Base-by-base conservation (phyloP, 1,284 basidiomycete species). In the Mrakiaceae sp. region DNA sequence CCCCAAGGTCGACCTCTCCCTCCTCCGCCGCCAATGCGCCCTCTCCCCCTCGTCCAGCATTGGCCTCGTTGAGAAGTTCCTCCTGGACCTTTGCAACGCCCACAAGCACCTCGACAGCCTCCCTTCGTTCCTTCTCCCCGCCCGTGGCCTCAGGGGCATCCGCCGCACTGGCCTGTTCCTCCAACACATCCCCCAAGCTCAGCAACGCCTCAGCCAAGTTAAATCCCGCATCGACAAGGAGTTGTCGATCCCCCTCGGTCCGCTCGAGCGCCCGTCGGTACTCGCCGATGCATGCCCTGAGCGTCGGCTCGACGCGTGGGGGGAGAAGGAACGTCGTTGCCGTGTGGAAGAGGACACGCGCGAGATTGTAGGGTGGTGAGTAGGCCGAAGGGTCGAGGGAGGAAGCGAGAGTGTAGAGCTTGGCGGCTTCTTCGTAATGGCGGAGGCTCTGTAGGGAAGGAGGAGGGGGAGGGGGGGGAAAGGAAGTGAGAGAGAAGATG, bases 281-380 rank as follows among this genome's bases (percentile, higher is more conserved):
- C 8, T 73, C 67, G 9, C 69, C 68, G 55, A 76, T 72, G 3
- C 75, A 72, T n/a, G 66, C 56, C 27, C 63, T 64, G 16, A 76
- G 69, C 11, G 67, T 67, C 6, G 68, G 65, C 14, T 73, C 49
- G 3, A 69, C 67, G 14, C 60, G 46, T 0, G 75, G 74, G 0
- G 76, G 77, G 16, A 77, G 72, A 58, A 72, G 67, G 69, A 77
- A 77, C 12, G 71, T 68, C 5, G 73, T 71, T 3, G 72, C 71
- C 9, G 77, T 70, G 5, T 72, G 71, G 67, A 72, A 76, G 16
- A 74, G 69, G 0, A 72, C 73, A 56, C 77, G 71, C n/a, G 75
- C 77, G 47, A 74, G 72, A 64, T 78, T 78, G 68, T 76, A 78
- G 2, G 70, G 71, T 0, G 74, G 74, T 66, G 76, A 75, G 58